Conservation (phyloP, 2,329 filamentous ascomycete species). For the Diaporthe sp. region DNA sequence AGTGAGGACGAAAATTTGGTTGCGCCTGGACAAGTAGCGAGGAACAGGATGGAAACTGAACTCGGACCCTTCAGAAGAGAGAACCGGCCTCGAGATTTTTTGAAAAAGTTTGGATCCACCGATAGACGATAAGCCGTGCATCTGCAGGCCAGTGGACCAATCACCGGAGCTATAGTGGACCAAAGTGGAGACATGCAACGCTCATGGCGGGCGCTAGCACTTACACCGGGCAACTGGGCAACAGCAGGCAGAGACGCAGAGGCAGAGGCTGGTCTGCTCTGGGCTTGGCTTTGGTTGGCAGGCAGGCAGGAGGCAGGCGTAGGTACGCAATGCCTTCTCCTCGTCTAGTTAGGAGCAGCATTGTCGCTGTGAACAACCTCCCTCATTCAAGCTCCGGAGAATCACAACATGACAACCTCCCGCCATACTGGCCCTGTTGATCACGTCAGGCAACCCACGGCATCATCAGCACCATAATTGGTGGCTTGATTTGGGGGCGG, state of each 20-base stretch:
- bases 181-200: conserved; percentile 10
- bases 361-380: not conserved
- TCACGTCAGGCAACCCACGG: not conserved
- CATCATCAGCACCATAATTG: not conserved
- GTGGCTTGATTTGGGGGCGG: not conserved
- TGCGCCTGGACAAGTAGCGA: not conserved
- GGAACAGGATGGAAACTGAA: conserved; percentile 28
- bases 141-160: conserved; percentile 1
- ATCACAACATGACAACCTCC: not conserved
- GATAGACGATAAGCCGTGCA: conserved; percentile 29
- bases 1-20: conserved; percentile 28
- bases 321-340: not conserved
- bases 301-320: not conserved
- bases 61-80: conserved; percentile 1
- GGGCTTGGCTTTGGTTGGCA: not conserved
- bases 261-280: not conserved
- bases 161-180: conserved; percentile 20
- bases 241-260: conserved; percentile 5
- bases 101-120: conserved; percentile 38
- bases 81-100: conserved; percentile 38
- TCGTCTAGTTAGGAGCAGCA: not conserved
- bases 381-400: not conserved
- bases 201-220: conserved; percentile 18
- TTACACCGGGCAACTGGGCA: conserved; percentile 24
- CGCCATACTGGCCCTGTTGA: not conserved